Conservation (phyloP, 768 basidiomycete species). For the Sarcodon sp. region DNA sequence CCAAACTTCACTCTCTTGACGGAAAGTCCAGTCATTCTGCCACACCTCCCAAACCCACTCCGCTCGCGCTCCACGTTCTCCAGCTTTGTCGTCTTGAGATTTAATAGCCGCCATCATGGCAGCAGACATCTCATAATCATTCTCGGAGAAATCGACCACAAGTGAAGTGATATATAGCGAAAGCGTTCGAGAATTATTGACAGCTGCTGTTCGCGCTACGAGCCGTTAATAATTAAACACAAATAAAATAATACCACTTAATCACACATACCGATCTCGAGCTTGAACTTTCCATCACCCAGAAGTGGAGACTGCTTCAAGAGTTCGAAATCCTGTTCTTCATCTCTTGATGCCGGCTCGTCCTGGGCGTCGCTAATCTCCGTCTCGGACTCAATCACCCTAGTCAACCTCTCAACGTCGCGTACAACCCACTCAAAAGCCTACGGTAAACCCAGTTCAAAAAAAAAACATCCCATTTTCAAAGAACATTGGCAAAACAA, state of each 20-base stretch:
- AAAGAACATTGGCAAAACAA: constrained; percentile 7
- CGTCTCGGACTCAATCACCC: constrained; percentile 36
- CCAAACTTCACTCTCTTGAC: constrained; percentile 63
- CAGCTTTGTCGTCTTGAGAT: constrained; percentile 43
- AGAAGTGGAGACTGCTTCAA: constrained; percentile 53
- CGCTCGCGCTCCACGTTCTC: constrained; percentile 48
- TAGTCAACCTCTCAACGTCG: constrained; percentile 40
- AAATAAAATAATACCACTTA: neutral
- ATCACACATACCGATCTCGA: constrained; percentile 44
- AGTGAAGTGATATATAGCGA: constrained; percentile 58
- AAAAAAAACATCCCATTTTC: neutral
- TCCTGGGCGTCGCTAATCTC: constrained; percentile 11
- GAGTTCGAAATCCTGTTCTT: constrained; percentile 41
- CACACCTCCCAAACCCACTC: constrained; percentile 69
- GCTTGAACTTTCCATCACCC: constrained; percentile 58
- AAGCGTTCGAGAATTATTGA: constrained; percentile 26
- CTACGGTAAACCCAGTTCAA: constrained; percentile 18
- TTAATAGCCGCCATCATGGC: constrained; percentile 68
- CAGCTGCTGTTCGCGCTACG: constrained; percentile 2
- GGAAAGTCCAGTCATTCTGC: constrained; percentile 61
- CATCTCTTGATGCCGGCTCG: constrained; percentile 15
- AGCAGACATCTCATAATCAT: constrained; percentile 44
- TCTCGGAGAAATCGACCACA: constrained; percentile 45
- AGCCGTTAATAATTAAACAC: neutral
- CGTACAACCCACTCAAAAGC: constrained; percentile 65